Conservation (phyloP, 192 early-diverging fungal species). For the Rhizoclosmatium sp. region DNA sequence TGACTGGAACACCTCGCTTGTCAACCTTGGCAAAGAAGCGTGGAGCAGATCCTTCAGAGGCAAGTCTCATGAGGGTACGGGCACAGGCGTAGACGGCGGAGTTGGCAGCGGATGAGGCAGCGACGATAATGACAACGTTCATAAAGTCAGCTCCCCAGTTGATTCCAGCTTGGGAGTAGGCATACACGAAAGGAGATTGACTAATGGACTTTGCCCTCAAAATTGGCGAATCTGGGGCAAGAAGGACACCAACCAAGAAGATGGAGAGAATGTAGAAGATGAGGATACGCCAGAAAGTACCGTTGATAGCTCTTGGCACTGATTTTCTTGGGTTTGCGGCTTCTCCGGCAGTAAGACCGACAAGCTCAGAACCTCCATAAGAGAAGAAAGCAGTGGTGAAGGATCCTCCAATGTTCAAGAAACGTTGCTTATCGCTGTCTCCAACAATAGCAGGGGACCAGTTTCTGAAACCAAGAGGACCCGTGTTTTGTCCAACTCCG, state of each 20-base stretch:
- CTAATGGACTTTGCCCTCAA: slow-evolving; percentile 57
- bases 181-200: slow-evolving; percentile 73
- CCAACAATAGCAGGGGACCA: slow-evolving; percentile 50
- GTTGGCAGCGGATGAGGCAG: slow-evolving; percentile 79
- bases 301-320: slow-evolving; percentile 44
- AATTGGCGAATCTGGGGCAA: slow-evolving; percentile 72
- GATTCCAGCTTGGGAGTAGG: slow-evolving; percentile 67
- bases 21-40: slow-evolving; percentile 56
- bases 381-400: slow-evolving; percentile 76
- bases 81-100: slow-evolving; percentile 79
- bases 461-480: slow-evolving; percentile 46
- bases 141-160: slow-evolving; percentile 66
- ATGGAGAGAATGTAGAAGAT: slow-evolving; percentile 75
- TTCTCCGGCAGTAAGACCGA: slow-evolving; percentile 61
- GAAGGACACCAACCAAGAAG: slow-evolving; percentile 75
- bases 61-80: slow-evolving; percentile 68
- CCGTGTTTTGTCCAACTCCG: slow-evolving; percentile 61
- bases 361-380: slow-evolving; percentile 53
- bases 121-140: slow-evolving; percentile 77
- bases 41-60: slow-evolving; percentile 72
- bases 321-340: slow-evolving; percentile 82
- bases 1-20: slow-evolving; percentile 69
- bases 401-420: slow-evolving; percentile 71
- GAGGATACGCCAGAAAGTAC: slow-evolving; percentile 84
- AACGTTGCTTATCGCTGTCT: neutral